Conservation (phyloP, 2,329 filamentous ascomycete genomes). For the Dothideomycetidae sp. region DNA sequence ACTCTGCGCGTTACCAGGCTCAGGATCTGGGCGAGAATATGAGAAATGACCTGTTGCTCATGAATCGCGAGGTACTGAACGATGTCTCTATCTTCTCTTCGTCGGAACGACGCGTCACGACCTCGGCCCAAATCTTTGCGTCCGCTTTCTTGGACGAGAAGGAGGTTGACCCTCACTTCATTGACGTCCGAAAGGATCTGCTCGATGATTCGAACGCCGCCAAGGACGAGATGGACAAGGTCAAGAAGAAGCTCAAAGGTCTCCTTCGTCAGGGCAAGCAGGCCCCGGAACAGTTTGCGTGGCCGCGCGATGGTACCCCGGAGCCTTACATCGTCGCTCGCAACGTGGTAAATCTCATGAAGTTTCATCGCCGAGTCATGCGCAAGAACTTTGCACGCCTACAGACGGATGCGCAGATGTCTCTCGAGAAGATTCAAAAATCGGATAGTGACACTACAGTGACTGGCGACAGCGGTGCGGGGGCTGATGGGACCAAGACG, state of each 20-base stretch:
- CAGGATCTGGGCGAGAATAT: slow-evolving; percentile 92
- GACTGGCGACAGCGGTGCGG: neutral
- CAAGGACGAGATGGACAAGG: slow-evolving; percentile 98
- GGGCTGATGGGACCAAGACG: neutral
- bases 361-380: slow-evolving; percentile 92
- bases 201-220: slow-evolving; percentile 95
- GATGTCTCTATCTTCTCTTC: slow-evolving; percentile 93
- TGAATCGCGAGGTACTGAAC: slow-evolving; percentile 83
- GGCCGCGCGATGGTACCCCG: slow-evolving; percentile 80
- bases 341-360: slow-evolving; percentile 90
- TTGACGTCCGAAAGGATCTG: slow-evolving; percentile 83
- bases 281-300: slow-evolving; percentile 91
- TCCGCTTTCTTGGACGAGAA: slow-evolving; percentile 77
- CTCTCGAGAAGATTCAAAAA: slow-evolving; percentile 40
- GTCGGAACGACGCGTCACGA: slow-evolving; percentile 85
- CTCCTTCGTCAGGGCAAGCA: slow-evolving; percentile 84
- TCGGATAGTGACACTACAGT: slow-evolving; percentile 5
- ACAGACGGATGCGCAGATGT: slow-evolving; percentile 46
- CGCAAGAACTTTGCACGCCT: slow-evolving; percentile 80
- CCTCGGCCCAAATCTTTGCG: slow-evolving; percentile 93
- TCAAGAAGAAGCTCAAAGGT: slow-evolving; percentile 97
- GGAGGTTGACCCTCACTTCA: slow-evolving; percentile 71
- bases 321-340: slow-evolving; percentile 88
- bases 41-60: slow-evolving; percentile 81
- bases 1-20: slow-evolving; percentile 89